phyloP scores from a whole-genome alignment of 306 rosid species.

The Bauhinia variegata region DNA sequence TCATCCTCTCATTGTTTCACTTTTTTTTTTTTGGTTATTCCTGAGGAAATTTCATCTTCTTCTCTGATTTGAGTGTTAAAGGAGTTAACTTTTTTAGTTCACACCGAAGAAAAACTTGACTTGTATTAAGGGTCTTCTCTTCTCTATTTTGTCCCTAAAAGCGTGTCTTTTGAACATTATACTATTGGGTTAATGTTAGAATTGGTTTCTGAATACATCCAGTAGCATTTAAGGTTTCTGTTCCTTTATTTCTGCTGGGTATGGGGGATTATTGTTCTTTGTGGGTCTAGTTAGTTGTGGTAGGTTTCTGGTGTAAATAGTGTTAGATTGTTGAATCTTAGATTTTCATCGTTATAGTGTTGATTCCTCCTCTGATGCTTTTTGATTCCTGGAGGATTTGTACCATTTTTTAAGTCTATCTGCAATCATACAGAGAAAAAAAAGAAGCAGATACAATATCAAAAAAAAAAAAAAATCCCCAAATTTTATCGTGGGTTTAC shows the following conservation, averaged over 20 bases:
- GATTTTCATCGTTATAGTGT: constrained; percentile 34
- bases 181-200: constrained; percentile 52
- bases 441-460: constrained; percentile 27
- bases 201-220: constrained; percentile 47
- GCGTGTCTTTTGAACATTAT: constrained; percentile 13
- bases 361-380: constrained; percentile 59
- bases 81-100: constrained; percentile 29
- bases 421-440: constrained; percentile 30
- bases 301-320: constrained; percentile 59
- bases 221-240: constrained; percentile 32
- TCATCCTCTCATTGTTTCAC: constrained; percentile 13
- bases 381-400: constrained; percentile 71
- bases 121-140: constrained; percentile 36
- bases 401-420: constrained; percentile 35
- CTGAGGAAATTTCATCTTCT: constrained; percentile 18
- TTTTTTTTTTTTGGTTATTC: neutral
- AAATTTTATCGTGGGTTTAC: constrained; percentile 67
- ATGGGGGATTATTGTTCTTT: constrained; percentile 23
- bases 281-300: constrained; percentile 27
- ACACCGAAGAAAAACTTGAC: neutral
- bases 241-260: constrained; percentile 29
- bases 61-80: constrained; percentile 7
- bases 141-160: constrained; percentile 13
- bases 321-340: constrained; percentile 40
- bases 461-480: constrained; percentile 47